phyloP scores from a whole-genome alignment of 2,329 filamentous ascomycete species.

The Alternaria consortialis region DNA sequence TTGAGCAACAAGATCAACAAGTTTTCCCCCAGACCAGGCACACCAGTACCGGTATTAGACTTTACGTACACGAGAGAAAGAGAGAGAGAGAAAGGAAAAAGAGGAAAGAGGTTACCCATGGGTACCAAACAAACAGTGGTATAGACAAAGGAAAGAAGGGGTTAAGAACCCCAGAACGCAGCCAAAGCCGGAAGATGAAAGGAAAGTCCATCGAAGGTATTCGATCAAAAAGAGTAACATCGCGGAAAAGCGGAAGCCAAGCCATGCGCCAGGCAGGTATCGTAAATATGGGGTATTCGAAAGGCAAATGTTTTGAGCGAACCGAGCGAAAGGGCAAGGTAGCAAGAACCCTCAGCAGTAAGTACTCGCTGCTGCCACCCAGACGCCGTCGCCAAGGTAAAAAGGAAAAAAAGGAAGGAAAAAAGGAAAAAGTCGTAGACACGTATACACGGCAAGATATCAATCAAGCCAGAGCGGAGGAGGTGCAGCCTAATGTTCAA shows the following conservation, averaged over 20 bases:
- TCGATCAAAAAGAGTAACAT: constrained; percentile 7
- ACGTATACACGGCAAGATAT: constrained; percentile 39
- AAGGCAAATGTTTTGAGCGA: constrained; percentile 18
- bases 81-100: background rate
- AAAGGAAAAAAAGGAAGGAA: constrained; percentile 29
- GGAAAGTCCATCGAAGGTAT: constrained; percentile 17
- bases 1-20: too few relatives aligned
- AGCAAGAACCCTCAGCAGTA: too few relatives aligned
- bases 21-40: background rate
- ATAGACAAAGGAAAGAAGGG: constrained; percentile 17
- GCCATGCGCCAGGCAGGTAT: constrained; percentile 42
- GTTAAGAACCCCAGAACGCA: background rate
- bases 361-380: constrained; percentile 22
- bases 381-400: constrained; percentile 44
- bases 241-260: constrained; percentile 17
- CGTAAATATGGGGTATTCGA: constrained; percentile 23
- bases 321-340: constrained; percentile 14
- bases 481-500: constrained; percentile 12
- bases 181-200: background rate
- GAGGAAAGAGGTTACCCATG: background rate
- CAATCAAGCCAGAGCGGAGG: constrained; percentile 11
- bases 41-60: constrained; percentile 3
- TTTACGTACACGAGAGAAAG: background rate
- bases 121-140: constrained; percentile 7
- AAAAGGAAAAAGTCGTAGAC: constrained; percentile 43